Evolutionary conservation across 1,139 yeast genomes (phyloP).

Genomic region (Scheffersomyces segobiensis): DNA sequence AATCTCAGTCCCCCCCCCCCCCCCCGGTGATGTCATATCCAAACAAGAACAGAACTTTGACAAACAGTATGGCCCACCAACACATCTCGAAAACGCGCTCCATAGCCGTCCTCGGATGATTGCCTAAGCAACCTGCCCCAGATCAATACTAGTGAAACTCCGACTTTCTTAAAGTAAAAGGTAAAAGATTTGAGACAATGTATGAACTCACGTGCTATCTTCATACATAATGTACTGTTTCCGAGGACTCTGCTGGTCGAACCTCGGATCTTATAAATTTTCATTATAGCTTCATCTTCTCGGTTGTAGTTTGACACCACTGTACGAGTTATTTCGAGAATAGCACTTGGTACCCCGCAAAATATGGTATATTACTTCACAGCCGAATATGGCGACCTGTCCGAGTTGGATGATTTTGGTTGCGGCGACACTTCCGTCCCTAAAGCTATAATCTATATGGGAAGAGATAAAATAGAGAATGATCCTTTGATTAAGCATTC

Average conservation of each 20-base stretch:
- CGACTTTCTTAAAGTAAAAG: not conserved
- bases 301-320: not conserved
- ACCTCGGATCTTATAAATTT: not conserved
- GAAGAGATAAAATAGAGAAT: slow-evolving; percentile 75
- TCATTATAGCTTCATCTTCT: not conserved
- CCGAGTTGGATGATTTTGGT: slow-evolving; percentile 31
- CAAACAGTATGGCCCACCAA: not conserved
- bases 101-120: not conserved
- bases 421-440: slow-evolving; percentile 16
- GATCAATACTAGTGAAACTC: not conserved
- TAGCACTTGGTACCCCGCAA: not conserved
- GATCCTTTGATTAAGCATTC: slow-evolving; percentile 73
- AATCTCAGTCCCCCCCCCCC: not conserved
- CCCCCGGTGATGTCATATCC: not conserved
- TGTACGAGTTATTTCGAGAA: not conserved
- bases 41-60: not conserved
- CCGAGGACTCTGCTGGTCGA: not conserved
- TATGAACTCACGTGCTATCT: not conserved
- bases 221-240: not conserved
- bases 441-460: slow-evolving; percentile 57
- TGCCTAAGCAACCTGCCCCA: not conserved
- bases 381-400: slow-evolving; percentile 22
- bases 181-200: not conserved
- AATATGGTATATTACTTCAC: slow-evolving; percentile 62
- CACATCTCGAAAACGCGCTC: not conserved